phyloP scores from a whole-genome alignment of 768 basidiomycete species.

The Trametes maxima region DNA sequence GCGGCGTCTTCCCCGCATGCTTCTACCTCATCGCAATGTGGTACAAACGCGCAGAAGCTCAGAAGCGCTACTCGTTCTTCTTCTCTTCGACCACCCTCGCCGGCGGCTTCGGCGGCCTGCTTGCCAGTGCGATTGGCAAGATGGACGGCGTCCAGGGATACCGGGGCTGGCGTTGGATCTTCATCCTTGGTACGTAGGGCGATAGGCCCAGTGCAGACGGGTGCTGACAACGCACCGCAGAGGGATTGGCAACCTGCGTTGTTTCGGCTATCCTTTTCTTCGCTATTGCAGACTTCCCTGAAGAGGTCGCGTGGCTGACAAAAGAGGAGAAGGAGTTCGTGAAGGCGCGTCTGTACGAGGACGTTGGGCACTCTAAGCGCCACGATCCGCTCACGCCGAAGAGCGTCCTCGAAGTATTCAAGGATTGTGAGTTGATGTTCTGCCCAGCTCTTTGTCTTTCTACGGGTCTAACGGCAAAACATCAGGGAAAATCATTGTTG shows the following conservation, averaged over 20 bases:
- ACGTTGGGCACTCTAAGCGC: conserved; percentile 33
- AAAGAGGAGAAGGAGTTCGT: conserved; percentile 33
- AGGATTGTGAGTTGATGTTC: conserved; percentile 28
- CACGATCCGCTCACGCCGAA: conserved; percentile 26
- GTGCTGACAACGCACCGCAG: conserved; percentile 19
- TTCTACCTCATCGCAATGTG: conserved; percentile 40
- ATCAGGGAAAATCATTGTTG: conserved; percentile 31
- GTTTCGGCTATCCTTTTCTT: conserved; percentile 36
- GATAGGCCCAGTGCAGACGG: neutral
- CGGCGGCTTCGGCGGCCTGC: conserved; percentile 40
- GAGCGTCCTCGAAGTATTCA: conserved; percentile 28
- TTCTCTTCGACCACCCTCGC: conserved; percentile 43
- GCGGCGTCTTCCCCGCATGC: conserved; percentile 34
- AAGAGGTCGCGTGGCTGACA: conserved; percentile 38
- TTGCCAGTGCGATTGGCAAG: conserved; percentile 37
- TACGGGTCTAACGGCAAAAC: neutral
- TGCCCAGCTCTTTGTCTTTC: no score
- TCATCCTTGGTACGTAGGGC: conserved; percentile 32
- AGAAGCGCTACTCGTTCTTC: conserved; percentile 40
- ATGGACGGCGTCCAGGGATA: conserved; percentile 36
- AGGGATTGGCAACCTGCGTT: conserved; percentile 41
- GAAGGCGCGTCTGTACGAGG: conserved; percentile 32
- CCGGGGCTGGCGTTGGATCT: conserved; percentile 37
- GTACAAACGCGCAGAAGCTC: conserved; percentile 41
- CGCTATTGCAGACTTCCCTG: conserved; percentile 38